Base-by-base conservation (phyloP, 495 filamentous ascomycete genomes). In the Lepraria neglecta region DNA sequence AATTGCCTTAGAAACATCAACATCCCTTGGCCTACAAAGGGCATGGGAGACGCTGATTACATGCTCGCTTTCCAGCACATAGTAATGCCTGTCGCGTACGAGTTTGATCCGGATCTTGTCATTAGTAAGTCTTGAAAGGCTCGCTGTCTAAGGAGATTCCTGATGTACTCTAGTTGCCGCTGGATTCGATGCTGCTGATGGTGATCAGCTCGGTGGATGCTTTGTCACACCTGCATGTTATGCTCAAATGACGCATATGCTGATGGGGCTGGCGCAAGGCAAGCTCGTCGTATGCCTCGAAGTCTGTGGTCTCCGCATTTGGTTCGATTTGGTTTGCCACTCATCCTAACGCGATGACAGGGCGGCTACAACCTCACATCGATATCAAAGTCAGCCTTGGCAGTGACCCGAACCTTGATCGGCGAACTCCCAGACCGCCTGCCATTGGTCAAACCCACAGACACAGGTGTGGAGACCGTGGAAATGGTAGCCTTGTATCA, bases 241-340 rank as follows among this genome's bases (percentile, higher is more conserved):
- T 71, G 90, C 91, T 21, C 92, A 97, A 68, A 97, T 99, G 94
- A 97, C 95, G 10, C 89, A 96, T 68, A 96, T 97, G 92, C 81
- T 99, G 19, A 97, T 97, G 91, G 86, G 87, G 14, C 81, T 99
- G n/a, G 92, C 94, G 3, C 78, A 85, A 48, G 94, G 94, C 43
- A 96, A 94, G 70, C 78, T 97, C 50, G 89, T 89, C 11, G 90
- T 95, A 28, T 96, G 92, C 69, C 76, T 98, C 15, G 94, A 95
- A 76, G 81, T 83, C 43, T 38, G 62, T 27, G 69, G 24, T 46
- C 28, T 52, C 31, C 31, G 33, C 14, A 33, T 24, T 33, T 56
- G n/a, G 38, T 9, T 59, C 17, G 21, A n/a, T n/a, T 28, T 11
- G 7, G 17, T 33, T 31, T 24, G 46, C 4, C 12, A 46, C 57